These are phyloP conservation scores for Mortierella sp. DNA, from an alignment of 371 early-diverging fungal species.

Conservation along the genomic window DNA sequence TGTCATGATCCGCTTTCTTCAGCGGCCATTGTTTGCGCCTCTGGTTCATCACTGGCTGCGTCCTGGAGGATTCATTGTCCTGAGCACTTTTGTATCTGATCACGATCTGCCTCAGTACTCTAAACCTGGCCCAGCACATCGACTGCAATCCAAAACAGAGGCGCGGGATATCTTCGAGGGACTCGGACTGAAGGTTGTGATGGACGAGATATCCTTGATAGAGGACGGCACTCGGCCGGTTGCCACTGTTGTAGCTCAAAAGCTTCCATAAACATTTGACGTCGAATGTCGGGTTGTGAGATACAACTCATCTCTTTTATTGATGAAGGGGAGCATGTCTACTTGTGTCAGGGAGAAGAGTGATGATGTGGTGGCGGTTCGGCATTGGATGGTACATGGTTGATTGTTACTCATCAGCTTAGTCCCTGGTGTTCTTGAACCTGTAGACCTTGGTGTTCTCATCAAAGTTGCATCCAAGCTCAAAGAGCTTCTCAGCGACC, in stretches of 20 bases:
- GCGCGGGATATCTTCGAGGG: constrained; percentile 7
- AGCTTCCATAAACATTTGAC: no score
- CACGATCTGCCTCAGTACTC: constrained; percentile 18
- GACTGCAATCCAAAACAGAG: constrained; percentile 17
- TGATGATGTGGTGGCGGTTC: no score
- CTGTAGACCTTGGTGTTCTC: constrained; percentile 67
- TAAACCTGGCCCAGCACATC: constrained; percentile 26
- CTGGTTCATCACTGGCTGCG: constrained; percentile 22
- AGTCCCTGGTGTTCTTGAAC: constrained; percentile 62
- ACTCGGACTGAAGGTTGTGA: constrained; percentile 11
- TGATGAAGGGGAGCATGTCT: no score
- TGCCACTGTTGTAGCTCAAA: constrained; percentile 17
- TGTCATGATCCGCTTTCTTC: constrained; percentile 25
- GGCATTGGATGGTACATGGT: no score
- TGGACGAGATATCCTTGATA: constrained; percentile 15
- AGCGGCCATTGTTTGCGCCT: constrained; percentile 9
- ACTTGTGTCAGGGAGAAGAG: no score
- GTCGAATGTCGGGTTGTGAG: no score
- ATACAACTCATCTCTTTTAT: no score
- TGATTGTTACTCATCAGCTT: constrained; percentile 11
- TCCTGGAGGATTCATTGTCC: constrained; percentile 18
- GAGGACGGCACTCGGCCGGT: constrained; percentile 20
- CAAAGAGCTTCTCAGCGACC: constrained; percentile 86
- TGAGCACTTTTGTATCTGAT: constrained; percentile 23
- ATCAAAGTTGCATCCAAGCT: constrained; percentile 84